Evolutionary conservation across 768 basidiomycete species (phyloP).

Genomic region (Mycena pura): DNA sequence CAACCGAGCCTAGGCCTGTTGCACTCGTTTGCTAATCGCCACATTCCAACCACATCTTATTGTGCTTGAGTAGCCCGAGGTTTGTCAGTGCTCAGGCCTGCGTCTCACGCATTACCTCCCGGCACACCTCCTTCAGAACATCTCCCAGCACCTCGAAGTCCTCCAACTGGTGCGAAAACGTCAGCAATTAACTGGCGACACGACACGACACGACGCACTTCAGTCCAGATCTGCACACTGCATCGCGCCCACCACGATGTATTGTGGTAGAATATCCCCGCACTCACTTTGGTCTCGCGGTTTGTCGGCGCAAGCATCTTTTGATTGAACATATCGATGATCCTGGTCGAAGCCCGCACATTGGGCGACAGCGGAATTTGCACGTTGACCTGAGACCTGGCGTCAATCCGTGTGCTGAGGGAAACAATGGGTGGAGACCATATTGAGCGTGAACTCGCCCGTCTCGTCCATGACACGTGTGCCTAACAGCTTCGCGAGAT

Average conservation of each 20-base stretch:
- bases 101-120: conserved; percentile 19
- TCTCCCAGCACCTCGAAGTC: conserved; percentile 23
- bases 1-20: too few relatives aligned
- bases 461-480: conserved; percentile 66
- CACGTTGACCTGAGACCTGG: conserved; percentile 7
- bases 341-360: conserved; percentile 5
- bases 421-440: conserved; percentile 53
- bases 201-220: conserved; percentile 12
- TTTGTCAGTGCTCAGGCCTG: too few relatives aligned
- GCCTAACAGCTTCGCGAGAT: conserved; percentile 63
- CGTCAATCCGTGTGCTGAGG: not conserved
- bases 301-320: conserved; percentile 25
- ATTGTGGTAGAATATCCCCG: conserved; percentile 25
- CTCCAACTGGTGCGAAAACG: not conserved
- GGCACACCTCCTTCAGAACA: conserved; percentile 19
- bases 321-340: conserved; percentile 13
- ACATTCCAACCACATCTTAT: too few relatives aligned
- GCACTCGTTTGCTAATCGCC: too few relatives aligned
- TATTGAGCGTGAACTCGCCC: conserved; percentile 67
- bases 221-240: conserved; percentile 32
- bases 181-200: not conserved
- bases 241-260: conserved; percentile 29
- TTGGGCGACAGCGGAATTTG: conserved; percentile 9
- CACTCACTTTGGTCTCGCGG: conserved; percentile 20
- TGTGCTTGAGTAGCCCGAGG: too few relatives aligned